Evolutionary conservation across 2,329 filamentous ascomycete genomes (phyloP).

Genomic region (Aspergillus tamarii): DNA sequence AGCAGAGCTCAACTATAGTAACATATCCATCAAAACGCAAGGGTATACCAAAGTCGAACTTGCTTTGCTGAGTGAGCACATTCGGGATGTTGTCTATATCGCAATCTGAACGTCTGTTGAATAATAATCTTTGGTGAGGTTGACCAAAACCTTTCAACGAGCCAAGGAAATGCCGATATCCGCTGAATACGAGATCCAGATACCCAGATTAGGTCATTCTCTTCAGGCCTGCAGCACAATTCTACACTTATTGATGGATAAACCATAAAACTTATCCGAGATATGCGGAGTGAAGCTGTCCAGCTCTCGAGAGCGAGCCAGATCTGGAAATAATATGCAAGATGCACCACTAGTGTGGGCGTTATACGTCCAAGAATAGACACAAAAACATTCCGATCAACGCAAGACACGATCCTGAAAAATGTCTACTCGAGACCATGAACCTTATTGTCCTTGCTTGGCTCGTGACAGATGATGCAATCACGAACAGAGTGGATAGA

Average conservation of each 20-base stretch:
- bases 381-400: not conserved
- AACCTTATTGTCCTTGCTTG: not conserved
- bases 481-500: not conserved
- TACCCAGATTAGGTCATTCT: not conserved
- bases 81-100: not conserved
- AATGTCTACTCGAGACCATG: not conserved
- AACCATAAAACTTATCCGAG: not conserved
- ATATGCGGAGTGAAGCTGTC: not conserved
- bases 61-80: not conserved
- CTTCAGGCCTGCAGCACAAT: not conserved
- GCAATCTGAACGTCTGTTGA: not conserved
- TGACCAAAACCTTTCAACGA: not conserved
- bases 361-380: not conserved
- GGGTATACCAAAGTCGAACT: not conserved
- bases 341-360: not conserved
- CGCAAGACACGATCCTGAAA: not conserved
- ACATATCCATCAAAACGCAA: not conserved
- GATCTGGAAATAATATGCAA: not conserved
- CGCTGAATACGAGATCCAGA: not conserved
- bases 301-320: not conserved
- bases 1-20: not conserved
- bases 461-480: not conserved
- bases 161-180: not conserved
- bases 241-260: not conserved
- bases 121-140: not conserved